phyloP scores from a whole-genome alignment of 2,329 filamentous ascomycete species.

The Tolypocladium paradoxum region DNA sequence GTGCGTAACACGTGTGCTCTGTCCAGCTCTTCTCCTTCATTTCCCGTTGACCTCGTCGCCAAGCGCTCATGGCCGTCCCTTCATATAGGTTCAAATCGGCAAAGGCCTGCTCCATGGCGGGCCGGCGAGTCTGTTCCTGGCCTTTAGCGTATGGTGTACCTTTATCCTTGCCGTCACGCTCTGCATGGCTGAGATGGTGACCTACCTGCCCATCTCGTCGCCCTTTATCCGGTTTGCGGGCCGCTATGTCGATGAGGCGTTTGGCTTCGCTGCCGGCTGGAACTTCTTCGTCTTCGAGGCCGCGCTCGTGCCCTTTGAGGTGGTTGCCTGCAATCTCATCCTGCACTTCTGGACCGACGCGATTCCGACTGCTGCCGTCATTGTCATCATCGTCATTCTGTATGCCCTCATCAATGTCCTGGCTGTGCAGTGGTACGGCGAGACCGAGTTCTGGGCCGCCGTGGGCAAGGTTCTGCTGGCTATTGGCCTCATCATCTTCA shows the following conservation, averaged over 20 bases:
- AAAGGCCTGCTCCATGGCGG: constrained; percentile 47
- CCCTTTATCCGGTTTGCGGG: constrained; percentile 71
- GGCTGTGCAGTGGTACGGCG: constrained; percentile 64
- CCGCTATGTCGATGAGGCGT: constrained; percentile 63
- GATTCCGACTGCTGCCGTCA: constrained; percentile 49
- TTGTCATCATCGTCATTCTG: constrained; percentile 38
- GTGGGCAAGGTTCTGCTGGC: constrained; percentile 63
- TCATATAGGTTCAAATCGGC: constrained; percentile 40
- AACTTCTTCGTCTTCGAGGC: constrained; percentile 66
- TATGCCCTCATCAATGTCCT: constrained; percentile 56
- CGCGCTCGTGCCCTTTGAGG: constrained; percentile 55
- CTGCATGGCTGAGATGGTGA: constrained; percentile 65
- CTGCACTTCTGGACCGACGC: constrained; percentile 52
- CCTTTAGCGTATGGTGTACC: constrained; percentile 51
- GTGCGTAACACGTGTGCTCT: constrained; percentile 20
- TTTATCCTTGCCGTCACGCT: constrained; percentile 50
- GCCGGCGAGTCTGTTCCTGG: constrained; percentile 46
- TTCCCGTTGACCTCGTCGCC: not conserved
- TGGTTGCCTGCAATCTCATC: constrained; percentile 53
- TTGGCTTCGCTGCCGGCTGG: constrained; percentile 63
- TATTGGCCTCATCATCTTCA: constrained; percentile 61
- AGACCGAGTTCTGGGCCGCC: constrained; percentile 67
- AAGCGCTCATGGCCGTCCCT: constrained; percentile 8
- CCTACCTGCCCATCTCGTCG: constrained; percentile 64
- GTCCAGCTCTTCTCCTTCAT: not conserved